Percentiles rank a stretch among this genome's conserved stretches.
phyloP scores from a whole-genome alignment of 2,329 filamentous ascomycete species.

The Penicillium thymicola region DNA sequence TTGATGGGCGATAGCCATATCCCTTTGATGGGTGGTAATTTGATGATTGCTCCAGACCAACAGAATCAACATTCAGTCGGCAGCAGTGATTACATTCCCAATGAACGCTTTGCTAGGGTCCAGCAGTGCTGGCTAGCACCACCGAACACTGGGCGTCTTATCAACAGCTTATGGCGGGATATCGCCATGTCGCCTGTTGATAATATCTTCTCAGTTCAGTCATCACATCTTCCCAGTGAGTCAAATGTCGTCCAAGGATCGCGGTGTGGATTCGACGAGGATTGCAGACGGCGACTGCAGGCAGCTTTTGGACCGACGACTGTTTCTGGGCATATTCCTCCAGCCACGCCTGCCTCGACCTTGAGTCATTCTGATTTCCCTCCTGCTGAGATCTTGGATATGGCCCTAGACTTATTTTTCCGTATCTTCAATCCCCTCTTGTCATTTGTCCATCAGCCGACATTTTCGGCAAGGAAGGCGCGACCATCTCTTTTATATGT shows the following conservation, averaged over 20 bases:
- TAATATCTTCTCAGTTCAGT: slow-evolving; percentile 38
- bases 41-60: slow-evolving; percentile 21
- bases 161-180: slow-evolving; percentile 43
- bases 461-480: slow-evolving; percentile 51
- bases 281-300: slow-evolving; percentile 41
- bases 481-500: slow-evolving; percentile 48
- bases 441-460: slow-evolving; percentile 53
- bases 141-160: slow-evolving; percentile 38
- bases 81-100: slow-evolving; percentile 33
- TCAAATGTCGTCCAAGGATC: slow-evolving; percentile 30
- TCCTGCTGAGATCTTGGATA: slow-evolving; percentile 53
- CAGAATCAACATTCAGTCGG: slow-evolving; percentile 24
- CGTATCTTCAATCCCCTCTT: slow-evolving; percentile 53
- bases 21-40: slow-evolving; percentile 23
- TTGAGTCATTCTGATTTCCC: slow-evolving; percentile 41
- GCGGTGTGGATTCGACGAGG: slow-evolving; percentile 40
- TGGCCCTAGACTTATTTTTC: slow-evolving; percentile 54
- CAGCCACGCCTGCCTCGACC: slow-evolving; percentile 21
- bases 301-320: slow-evolving; percentile 33
- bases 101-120: slow-evolving; percentile 42
- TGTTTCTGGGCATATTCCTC: slow-evolving; percentile 16
- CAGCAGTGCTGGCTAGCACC: slow-evolving; percentile 44
- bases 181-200: slow-evolving; percentile 36
- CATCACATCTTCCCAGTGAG: slow-evolving; percentile 20
- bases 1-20: slow-evolving; percentile 26